These are phyloP conservation scores for Macrolepiota fuliginosa DNA, from an alignment of 768 basidiomycete genomes.

Conservation along the genomic window DNA sequence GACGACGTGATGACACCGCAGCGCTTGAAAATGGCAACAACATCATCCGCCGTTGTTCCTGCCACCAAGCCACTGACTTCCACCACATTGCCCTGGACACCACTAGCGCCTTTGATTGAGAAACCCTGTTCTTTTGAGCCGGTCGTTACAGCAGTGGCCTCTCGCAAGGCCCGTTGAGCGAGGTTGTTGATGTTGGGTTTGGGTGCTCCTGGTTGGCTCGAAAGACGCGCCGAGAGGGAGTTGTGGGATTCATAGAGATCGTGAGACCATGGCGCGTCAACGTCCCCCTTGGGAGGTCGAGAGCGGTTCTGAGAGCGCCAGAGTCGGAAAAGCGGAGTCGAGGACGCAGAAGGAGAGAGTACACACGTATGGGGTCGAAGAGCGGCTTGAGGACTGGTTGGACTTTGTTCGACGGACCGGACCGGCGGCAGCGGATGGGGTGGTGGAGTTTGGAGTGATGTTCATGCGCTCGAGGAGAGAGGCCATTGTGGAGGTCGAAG, in stretches of 20 bases:
- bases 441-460: conserved; percentile 32
- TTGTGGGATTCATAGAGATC: conserved; percentile 64
- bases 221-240: conserved; percentile 60
- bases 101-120: conserved; percentile 68
- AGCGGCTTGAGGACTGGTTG: conserved; percentile 33
- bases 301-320: conserved; percentile 42
- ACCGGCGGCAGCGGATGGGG: conserved; percentile 33
- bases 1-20: conserved; percentile 64
- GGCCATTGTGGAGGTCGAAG: conserved; percentile 36
- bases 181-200: conserved; percentile 51
- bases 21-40: conserved; percentile 81
- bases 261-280: conserved; percentile 68
- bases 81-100: conserved; percentile 60
- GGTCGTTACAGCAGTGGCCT: conserved; percentile 41
- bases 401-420: conserved; percentile 37
- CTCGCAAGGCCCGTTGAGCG: conserved; percentile 60
- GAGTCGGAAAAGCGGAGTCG: conserved; percentile 21
- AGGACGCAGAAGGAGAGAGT: conserved; percentile 23
- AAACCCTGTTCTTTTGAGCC: conserved; percentile 28
- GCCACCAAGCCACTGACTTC: conserved; percentile 70
- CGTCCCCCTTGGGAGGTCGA: conserved; percentile 61
- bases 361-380: conserved; percentile 55
- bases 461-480: conserved; percentile 62
- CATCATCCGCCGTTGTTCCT: conserved; percentile 82
- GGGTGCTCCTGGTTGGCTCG: conserved; percentile 39